phyloP scores from a whole-genome alignment of 2,329 filamentous ascomycete species.

The Zasmidium angulare region DNA sequence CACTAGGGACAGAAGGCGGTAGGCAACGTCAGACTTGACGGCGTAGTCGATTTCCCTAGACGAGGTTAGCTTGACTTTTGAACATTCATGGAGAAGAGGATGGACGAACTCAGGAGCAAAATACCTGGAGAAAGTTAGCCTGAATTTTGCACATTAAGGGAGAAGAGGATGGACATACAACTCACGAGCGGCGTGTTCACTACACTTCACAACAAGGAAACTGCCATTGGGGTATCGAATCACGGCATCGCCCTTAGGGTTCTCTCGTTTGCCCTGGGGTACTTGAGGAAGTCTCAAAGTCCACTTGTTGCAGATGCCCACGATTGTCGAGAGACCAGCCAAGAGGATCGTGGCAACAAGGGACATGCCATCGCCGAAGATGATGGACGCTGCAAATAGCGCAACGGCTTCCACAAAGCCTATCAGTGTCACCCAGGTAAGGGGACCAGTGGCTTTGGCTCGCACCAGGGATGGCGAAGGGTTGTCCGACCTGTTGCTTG shows the following conservation, averaged over 20 bases:
- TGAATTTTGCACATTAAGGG: no score
- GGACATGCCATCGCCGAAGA: conserved; percentile 51
- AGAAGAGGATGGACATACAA: no score
- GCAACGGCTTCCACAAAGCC: conserved; percentile 45
- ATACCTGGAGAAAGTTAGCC: no score
- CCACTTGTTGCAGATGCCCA: conserved; percentile 54
- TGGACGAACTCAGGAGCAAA: no score
- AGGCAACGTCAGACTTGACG: conserved; percentile 41
- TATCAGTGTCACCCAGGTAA: conserved; percentile 46
- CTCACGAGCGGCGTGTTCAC: conserved; percentile 52
- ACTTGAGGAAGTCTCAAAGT: conserved; percentile 43
- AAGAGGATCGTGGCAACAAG: conserved; percentile 49
- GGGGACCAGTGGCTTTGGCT: conserved; percentile 46
- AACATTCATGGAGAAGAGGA: no score
- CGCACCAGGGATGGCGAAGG: conserved; percentile 34
- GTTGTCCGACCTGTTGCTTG: not conserved
- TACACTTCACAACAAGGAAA: conserved; percentile 51
- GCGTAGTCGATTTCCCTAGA: conserved; percentile 50
- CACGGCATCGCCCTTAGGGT: conserved; percentile 45
- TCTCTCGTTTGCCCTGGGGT: conserved; percentile 28
- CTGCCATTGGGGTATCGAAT: conserved; percentile 53
- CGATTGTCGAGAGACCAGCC: conserved; percentile 50
- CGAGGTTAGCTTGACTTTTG: no score
- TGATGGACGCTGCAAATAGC: conserved; percentile 47
- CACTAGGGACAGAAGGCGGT: conserved; percentile 49